A percentile compares a stretch with the other conserved stretches of the same genome.
Evolutionary conservation across 805 yeast genomes (phyloP).

Genomic region (Priceomyces castillae): DNA sequence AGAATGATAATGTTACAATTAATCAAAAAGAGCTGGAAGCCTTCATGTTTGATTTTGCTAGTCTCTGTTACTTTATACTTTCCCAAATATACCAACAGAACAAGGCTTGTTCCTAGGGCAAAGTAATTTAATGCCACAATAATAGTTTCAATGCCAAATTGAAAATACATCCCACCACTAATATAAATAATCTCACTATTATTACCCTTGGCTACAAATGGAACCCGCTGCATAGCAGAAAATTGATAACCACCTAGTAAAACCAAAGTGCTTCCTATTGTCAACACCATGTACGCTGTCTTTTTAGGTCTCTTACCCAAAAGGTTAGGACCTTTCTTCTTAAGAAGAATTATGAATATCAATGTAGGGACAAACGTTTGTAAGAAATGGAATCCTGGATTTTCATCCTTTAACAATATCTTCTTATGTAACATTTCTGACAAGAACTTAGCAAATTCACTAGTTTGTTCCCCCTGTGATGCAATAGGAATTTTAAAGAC

Average conservation of each 20-base stretch:
- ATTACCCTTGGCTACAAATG: slow-evolving; percentile 56
- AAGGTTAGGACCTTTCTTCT: slow-evolving; percentile 42
- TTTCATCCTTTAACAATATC: slow-evolving; percentile 40
- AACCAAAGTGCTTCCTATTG: slow-evolving; percentile 40
- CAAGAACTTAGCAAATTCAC: slow-evolving; percentile 54
- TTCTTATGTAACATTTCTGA: slow-evolving; percentile 43
- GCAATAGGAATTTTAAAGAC: slow-evolving; percentile 38
- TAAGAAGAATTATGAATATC: slow-evolving; percentile 42
- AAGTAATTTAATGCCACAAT: slow-evolving; percentile 52
- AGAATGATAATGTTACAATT: slow-evolving; percentile 21
- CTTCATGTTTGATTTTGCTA: slow-evolving; percentile 19
- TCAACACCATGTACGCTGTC: slow-evolving; percentile 21
- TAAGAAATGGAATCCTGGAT: slow-evolving; percentile 41
- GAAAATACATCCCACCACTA: slow-evolving; percentile 65
- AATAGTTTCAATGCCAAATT: slow-evolving; percentile 66
- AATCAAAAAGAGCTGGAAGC: slow-evolving; percentile 15
- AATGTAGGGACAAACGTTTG: slow-evolving; percentile 48
- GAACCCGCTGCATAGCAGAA: slow-evolving; percentile 56
- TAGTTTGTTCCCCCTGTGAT: slow-evolving; percentile 32
- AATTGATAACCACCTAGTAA: slow-evolving; percentile 65
- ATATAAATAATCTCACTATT: slow-evolving; percentile 52
- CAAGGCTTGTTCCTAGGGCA: slow-evolving; percentile 40
- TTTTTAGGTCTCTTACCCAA: slow-evolving; percentile 20
- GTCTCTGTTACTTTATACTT: slow-evolving; percentile 21
- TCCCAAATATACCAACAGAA: slow-evolving; percentile 40